Evolutionary conservation across 2,329 filamentous ascomycete species (phyloP), one percentile per base, ranked within the genome.

Genomic region (Ceratocystiopsis sp.): DNA sequence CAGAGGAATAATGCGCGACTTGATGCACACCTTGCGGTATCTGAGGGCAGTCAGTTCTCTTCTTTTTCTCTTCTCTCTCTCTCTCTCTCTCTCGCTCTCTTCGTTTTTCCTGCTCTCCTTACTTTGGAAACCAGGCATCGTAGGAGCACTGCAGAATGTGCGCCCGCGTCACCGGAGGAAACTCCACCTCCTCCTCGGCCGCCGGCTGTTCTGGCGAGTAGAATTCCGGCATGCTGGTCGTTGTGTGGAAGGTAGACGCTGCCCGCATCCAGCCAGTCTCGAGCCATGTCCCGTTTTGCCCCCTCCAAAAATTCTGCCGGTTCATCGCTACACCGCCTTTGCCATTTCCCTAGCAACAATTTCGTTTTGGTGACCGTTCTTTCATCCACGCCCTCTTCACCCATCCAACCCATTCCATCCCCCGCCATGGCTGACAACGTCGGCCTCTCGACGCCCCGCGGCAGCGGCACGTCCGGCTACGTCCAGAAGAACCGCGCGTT

Each of bases 111-210:
- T 21, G 4, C 21, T 21, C 21, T 8, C 21, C 64, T 42, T 64
- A 84, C 70, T 73, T 79, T 40, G 82, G 76, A 55, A 94, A 84
- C 91, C 91, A 98, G 47, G 71, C 75, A 58, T 94, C 83, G 60
- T 93, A 95, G 37, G 91, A 93, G 63, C 89, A 98, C 61, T 95
- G 82, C 43, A 94, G 66, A 48, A 98, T 93, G 55, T 98, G 89
- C 39, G 80, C 75, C 56, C 79, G 82, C 32, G 78, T 85, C 45
- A 94, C 73, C 1, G 85, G 84, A 17, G 86, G 83, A 56, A 98
- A 96, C 17, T 74, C 75, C 16, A 84, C 65, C 5, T 45, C 41
- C 21, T 33, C 45, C 6, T 39, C 48, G 25, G 35, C 41, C 37
- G 38, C 35, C 19, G 18, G 41, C 25, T 42, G 34, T 1, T 41